Conservation (phyloP, 164 flowering plant genomes). For the Echeveria elegans region DNA sequence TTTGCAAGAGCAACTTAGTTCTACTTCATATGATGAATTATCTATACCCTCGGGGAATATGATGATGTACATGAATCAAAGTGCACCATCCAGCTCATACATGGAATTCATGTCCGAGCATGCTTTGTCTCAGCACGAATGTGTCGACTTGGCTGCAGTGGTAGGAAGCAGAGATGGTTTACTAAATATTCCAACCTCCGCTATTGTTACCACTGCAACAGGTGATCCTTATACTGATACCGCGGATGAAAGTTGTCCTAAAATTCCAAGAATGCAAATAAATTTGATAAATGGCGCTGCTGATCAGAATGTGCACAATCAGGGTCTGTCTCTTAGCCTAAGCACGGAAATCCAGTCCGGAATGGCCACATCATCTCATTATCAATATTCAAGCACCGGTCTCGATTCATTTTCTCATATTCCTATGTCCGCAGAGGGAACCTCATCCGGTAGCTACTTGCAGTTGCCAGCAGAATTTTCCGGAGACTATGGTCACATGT, state of each 20-base stretch:
- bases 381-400: slow-evolving; percentile 28
- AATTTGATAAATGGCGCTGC: slow-evolving; percentile 26
- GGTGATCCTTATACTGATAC: neutral
- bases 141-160: neutral
- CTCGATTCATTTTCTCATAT: slow-evolving; percentile 24
- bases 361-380: slow-evolving; percentile 31
- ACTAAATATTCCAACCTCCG: slow-evolving; percentile 3
- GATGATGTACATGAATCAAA: slow-evolving; percentile 3
- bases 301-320: slow-evolving; percentile 31
- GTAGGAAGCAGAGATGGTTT: neutral
- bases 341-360: slow-evolving; percentile 45
- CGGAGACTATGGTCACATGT: slow-evolving; percentile 19
- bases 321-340: slow-evolving; percentile 68
- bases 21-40: slow-evolving; percentile 3
- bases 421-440: slow-evolving; percentile 30
- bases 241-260: neutral
- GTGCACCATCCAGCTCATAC: slow-evolving; percentile 7
- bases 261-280: slow-evolving; percentile 1
- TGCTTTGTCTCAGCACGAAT: slow-evolving; percentile 3
- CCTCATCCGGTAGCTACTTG: slow-evolving; percentile 19
- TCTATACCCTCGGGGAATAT: neutral
- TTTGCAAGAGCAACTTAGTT: neutral
- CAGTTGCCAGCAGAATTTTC: slow-evolving; percentile 23
- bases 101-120: slow-evolving; percentile 7
- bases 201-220: neutral